Base-by-base conservation (phyloP, 441 rosid genomes). In the Jatropha podagrica region DNA sequence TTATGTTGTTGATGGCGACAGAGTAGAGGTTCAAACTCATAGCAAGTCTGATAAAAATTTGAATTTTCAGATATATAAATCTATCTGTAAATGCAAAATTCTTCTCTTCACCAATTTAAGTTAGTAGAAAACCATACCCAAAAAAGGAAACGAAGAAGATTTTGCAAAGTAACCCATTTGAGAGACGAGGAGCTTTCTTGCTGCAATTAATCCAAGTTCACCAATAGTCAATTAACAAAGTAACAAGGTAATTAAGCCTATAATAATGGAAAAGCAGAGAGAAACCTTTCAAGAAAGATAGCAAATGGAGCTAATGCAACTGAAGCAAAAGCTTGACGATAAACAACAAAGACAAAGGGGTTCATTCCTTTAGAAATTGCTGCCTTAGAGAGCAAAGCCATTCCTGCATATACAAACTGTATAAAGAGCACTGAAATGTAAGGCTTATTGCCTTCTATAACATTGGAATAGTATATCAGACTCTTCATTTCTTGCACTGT, bases 331-430 rank as follows among this genome's bases (percentile, higher is more conserved):
- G 88, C 93, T 77, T 89, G 97, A 32, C 96, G 85, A 60, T 88
- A 92, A 70, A 87, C 89, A 14, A 91, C 96, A n/a, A 92, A 94
- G 49, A 92, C 89, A 65, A 62, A 86, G 84, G 96, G 88, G 81
- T 83, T 92, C 83, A 88, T 92, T 80, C 98, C 98, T 70, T 81
- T 76, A 69, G 91, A 71, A 41, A 92, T 88, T 4, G 97, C 91
- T 3, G 88, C 88, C 77, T 92, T 94, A 23, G 98, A 89, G 78
- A 94, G 81, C 72, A 94, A 74, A 73, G 95, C 90, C 94, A 92
- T 86, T 73, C 94, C 96, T 78, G 98, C 91, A 71, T 91, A 94
- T 1, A 86, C 55, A 65, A 81, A 80, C 51, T 94, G 95, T 8
- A 90, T 81, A 10, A 88, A 79, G 32, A 92, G 69, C 95, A 94